phyloP scores from a whole-genome alignment of 352 stramenopile genomes.

The Pilasporangium apinafurcum region DNA sequence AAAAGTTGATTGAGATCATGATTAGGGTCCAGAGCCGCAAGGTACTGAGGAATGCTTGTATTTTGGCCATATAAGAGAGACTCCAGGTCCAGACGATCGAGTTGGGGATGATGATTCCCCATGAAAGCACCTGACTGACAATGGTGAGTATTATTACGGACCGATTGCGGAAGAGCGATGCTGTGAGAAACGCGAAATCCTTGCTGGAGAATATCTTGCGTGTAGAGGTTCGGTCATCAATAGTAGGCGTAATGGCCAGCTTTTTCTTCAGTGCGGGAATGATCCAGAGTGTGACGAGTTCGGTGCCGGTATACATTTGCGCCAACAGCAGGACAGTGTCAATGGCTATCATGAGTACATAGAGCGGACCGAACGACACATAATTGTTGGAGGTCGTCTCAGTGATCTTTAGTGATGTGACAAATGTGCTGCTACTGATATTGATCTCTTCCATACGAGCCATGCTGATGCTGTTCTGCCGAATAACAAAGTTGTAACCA shows the following conservation, averaged over 20 bases:
- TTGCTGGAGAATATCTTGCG: not conserved
- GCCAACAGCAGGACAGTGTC: constrained; percentile 11
- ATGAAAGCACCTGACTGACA: constrained; percentile 29
- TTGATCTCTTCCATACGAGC: constrained; percentile 5
- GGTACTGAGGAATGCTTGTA: constrained; percentile 32
- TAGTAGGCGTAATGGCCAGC: constrained; percentile 5
- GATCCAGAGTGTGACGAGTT: constrained; percentile 10
- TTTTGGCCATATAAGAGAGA: constrained; percentile 13
- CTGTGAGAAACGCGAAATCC: constrained; percentile 13
- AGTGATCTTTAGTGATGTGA: not conserved
- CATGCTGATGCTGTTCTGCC: constrained; percentile 11
- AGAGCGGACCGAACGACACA: constrained; percentile 11
- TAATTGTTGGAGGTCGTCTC: constrained; percentile 14
- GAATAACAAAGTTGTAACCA: constrained; percentile 8
- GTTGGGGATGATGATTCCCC: constrained; percentile 45
- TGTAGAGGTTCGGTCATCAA: constrained; percentile 6
- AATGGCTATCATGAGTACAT: constrained; percentile 14
- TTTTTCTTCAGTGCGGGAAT: constrained; percentile 9
- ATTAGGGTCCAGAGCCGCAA: constrained; percentile 30
- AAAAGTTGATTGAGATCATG: constrained; percentile 18
- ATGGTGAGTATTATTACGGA: constrained; percentile 19
- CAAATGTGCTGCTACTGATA: not conserved
- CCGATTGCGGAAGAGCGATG: constrained; percentile 31
- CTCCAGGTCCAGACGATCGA: constrained; percentile 39
- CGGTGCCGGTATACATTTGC: constrained; percentile 12